Evolutionary conservation across 208 protist species (phyloP), one percentile per base, ranked within the genome.

Genomic region (Leishmania tarentolae): DNA sequence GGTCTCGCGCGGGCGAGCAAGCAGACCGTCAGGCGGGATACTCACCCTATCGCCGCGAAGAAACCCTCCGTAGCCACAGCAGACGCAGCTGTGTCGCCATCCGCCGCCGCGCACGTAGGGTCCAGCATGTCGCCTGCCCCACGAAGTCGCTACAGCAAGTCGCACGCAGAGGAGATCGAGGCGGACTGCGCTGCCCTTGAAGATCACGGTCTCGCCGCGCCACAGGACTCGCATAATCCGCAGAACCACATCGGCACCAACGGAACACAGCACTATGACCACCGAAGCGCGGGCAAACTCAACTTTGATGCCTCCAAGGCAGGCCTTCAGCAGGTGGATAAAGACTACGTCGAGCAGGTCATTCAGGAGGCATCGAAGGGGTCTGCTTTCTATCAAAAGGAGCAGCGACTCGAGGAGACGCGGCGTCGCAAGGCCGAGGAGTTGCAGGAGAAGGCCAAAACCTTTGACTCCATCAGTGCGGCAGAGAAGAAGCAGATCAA

Each of bases 241-340:
- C 69, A 50, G 37, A 37, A 17, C 13, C 69, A 73, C 40, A 4
- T 8, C 44, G 69, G 69, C 21, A 31, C 52, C 24, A 73, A 66
- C 74, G 40, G 35, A 35, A 24, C 28, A 24, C 63, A 71, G 42
- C 81, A 84, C 56, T 68, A 80, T 21, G 81, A 85, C 46, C 82
- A 85, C 44, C 82, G 82, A 42, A 81, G 74, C 53, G 81, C 83
- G 21, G 88, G 90, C 31, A 95, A 94, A 79, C 78, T 95, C 19
- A 88, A 88, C 73, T 92, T 96, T 40, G 92, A 97, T 57, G 86
- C 85, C 42, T 90, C 86, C 19, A 97, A 97, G 80, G 93, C 94
- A 0, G 94, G 94, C 0, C 84, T 97, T 75, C 86, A 93, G 75
- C 79, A 87, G 68, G 94, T 97, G 17, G 90, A 97, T 85, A 94